Base-by-base conservation (phyloP, 177 flowering plant genomes). In the Vitis hybrid region DNA sequence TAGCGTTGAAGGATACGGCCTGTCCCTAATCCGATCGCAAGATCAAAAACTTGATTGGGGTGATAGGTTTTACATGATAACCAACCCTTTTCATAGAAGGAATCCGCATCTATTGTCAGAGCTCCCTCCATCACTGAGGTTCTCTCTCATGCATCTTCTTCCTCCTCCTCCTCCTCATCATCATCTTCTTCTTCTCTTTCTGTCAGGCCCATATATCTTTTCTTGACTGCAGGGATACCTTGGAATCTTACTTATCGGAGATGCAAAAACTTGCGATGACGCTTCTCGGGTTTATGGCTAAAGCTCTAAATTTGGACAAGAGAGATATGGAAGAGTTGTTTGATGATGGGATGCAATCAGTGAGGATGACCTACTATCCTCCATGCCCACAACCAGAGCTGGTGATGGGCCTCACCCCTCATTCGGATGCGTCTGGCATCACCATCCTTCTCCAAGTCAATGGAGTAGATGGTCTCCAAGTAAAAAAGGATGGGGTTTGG, bases 321-420 rank as follows among this genome's bases (percentile, higher is more conserved):
- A 51, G 39, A 9, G 81, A 76, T 17, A 71, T 85, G 59, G 62
- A 56, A 17, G 73, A 67, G 30, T 2, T 78, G 19, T 79, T 80
- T 62, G 76, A 74, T 1, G 81, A 85, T 48, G 86, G 85, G 26
- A 13, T 57, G 67, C 85, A 81, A 54, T 23, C 78, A 6, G 58
- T 84, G 74, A 77, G 86, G 76, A 74, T 84, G 78, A 76, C 70
- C 4, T 80, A 84, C 69, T 84, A 85, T 62, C 89, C 89, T 14
- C 84, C 85, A 21, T 85, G 85, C 48, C 85, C 89, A 2, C 60
- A 77, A 23, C 85, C 89, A 10, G 83, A 84, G 34, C 57, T 66
- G 34, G 85, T 76, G 0, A 51, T 78, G 1, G 88, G 88, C 4
- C 71, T 85, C 2, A 66, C 67, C 1, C 81, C 87, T 15, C 89